Base-by-base conservation (phyloP, 768 basidiomycete genomes). In the Boletales sp. region DNA sequence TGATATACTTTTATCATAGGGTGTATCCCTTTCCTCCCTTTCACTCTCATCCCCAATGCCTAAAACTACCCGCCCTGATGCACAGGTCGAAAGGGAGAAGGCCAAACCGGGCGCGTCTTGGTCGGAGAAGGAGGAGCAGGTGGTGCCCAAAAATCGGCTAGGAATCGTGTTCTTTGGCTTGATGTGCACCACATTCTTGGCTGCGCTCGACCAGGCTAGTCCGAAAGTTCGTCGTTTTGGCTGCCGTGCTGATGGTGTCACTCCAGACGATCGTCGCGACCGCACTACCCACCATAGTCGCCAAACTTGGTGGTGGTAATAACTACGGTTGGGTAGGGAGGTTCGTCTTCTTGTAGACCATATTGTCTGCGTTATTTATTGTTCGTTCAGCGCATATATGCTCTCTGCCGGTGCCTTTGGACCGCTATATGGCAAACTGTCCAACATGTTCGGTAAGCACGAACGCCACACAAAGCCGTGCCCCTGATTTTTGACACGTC, bases 371-470 rank as follows among this genome's bases (percentile, higher is more conserved):
- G 7, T 41, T 32, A 25, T 14, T 53, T 11, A 57, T 15, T n/a
- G 2, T 32, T 15, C 3, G 4, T 25, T 1, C 47, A 89, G 88
- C 59, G 81, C 89, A 28, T 92, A 91, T 62, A 70, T 92, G 18
- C 78, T 92, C 18, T 76, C 84, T 0, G 80, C 83, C 4, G 81
- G 82, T 7, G 73, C 85, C 4, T 70, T 88, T 12, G 75, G 83
- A 0, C 89, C 90, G 0, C 56, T 89, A 1, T 91, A 90, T 52
- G 90, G 90, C 4, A 91, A 91, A 58, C 63, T 90, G 0, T 87
- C 86, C 1, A 83, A 87, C 63, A 71, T 76, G 44, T 53, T 74
- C 15, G 75, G 74, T 65, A 28, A 13, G 43, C 6, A 8, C 31
- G 12, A 18, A 14, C n/a, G 13, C n/a, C 19, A 13, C 34, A 39